phyloP scores from a whole-genome alignment of 305 asterid species.

The Fraxinus albicans region DNA sequence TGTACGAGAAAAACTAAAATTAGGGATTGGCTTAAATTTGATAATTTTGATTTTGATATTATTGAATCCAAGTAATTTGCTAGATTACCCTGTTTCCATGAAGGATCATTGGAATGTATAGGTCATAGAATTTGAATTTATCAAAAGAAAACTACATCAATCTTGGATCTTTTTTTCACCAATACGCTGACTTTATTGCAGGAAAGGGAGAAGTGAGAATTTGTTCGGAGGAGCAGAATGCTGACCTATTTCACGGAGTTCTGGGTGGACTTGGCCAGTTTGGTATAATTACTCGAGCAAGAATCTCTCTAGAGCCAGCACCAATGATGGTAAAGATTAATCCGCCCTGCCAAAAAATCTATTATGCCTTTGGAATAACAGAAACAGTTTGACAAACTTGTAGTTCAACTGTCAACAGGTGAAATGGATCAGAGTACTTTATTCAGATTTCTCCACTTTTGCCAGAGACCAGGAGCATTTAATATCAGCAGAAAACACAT shows the following conservation, averaged over 20 bases:
- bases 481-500: slow-evolving; percentile 57
- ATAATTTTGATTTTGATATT: background rate
- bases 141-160: background rate
- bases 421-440: slow-evolving; percentile 83
- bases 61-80: background rate
- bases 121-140: background rate
- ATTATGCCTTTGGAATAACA: background rate
- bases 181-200: slow-evolving; percentile 33
- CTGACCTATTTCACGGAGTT: slow-evolving; percentile 79
- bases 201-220: slow-evolving; percentile 77
- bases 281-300: slow-evolving; percentile 81
- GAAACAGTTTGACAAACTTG: slow-evolving; percentile 16
- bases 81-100: background rate
- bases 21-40: background rate
- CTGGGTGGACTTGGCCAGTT: slow-evolving; percentile 94
- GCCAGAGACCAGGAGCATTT: slow-evolving; percentile 69
- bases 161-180: background rate
- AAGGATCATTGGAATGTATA: background rate
- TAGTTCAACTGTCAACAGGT: slow-evolving; percentile 48
- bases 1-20: slow-evolving; percentile 20
- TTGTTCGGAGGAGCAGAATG: slow-evolving; percentile 77
- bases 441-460: slow-evolving; percentile 70
- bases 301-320: slow-evolving; percentile 78
- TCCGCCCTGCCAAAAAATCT: background rate
- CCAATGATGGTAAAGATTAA: slow-evolving; percentile 61